Evolutionary conservation across 2,329 filamentous ascomycete species (phyloP), one percentile per base, ranked within the genome.

Genomic region (Hypocreales sp.): DNA sequence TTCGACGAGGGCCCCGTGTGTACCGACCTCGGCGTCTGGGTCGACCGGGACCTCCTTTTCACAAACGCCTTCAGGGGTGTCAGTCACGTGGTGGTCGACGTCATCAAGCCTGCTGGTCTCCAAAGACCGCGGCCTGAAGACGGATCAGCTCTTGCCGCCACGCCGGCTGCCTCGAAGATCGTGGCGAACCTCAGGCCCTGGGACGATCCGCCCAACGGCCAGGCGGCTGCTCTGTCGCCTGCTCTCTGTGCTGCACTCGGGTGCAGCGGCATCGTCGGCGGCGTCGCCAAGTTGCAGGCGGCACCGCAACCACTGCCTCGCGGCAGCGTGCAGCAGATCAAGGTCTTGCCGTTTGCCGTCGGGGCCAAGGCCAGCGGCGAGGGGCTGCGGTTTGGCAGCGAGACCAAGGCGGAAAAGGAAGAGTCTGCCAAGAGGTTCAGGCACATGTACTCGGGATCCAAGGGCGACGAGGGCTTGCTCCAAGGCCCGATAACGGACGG

Each of bases 401-500:
- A 93, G 40, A 80, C 82, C 1, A 81, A 82, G 40, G 69, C 79
- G 5, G 81, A 90, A 39, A 75, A 76, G 28, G 82, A 92, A 44
- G 82, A 84, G 38, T 72, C 74, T 4, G 60, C 70, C 10, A 77
- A 78, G 42, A 70, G 71, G 23, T 73, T 93, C 34, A 70, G 72
- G 35, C 66, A 74, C 8, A 67, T 82, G 4, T 90, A 90, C 39
- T 68, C 72, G 13, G 64, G 61, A 17, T 47, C 59, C 17, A 65
- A 60, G 20, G 58, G 49, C 8, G 46, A 56, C 0, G 67, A 68
- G 14, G 72, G 78, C 2, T 50, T 95, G 12, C 58, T 95, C 2
- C 70, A 79, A 30, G 90, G 90, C 0, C 84, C 90, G 5, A 48
- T 98, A 27, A 94, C 86, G 0, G 83, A 98, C 49, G 86, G 87